Base-by-base conservation (phyloP, 805 yeast species). In the Scheffersomyces coipomensis region DNA sequence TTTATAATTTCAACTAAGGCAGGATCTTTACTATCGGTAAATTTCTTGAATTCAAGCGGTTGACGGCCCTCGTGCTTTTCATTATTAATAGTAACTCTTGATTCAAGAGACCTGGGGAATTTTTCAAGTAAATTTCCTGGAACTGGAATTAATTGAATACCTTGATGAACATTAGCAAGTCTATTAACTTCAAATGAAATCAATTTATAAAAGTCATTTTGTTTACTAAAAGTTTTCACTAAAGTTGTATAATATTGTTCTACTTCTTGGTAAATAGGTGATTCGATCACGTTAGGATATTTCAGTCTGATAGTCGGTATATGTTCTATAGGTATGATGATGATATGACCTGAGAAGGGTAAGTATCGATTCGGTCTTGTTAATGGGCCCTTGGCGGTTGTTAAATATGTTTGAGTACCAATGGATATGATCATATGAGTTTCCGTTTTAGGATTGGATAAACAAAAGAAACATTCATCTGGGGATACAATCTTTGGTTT, bases 341-440 rank as follows among this genome's bases (percentile, higher is more conserved):
- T 66, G 17, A 87, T 86, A 65, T 89, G 97, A 0, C 95, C 96
- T 0, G 95, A 78, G 52, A 86, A 81, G 53, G 73, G 63, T 3
- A 74, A 60, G 3, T 64, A 61, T 11, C 66, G 65, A 9, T 56
- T 60, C 1, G 83, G 77, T 19, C 72, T 60, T 1, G 86, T 77
- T 15, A 89, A 60, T 0, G 97, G 97, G 0, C 97, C 97, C 53
- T 85, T 88, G 0, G 96, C 95, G 12, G 82, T 70, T 0, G 97
- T 83, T 41, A 89, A 36, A 55, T 88, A 89, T 0, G 79, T 63
- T 33, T 68, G 66, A 10, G 74, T 73, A 0, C 87, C 91, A 37
- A 90, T 83, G 0, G 93, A 77, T 1, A 88, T 72, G 10, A 89
- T 78, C 84, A 90, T 79, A 57, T 88, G 95, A 2, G 85, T 70